These are phyloP conservation scores for Aspergillus mulundensis DNA, from an alignment of 495 filamentous ascomycete species.

Conservation along the genomic window DNA sequence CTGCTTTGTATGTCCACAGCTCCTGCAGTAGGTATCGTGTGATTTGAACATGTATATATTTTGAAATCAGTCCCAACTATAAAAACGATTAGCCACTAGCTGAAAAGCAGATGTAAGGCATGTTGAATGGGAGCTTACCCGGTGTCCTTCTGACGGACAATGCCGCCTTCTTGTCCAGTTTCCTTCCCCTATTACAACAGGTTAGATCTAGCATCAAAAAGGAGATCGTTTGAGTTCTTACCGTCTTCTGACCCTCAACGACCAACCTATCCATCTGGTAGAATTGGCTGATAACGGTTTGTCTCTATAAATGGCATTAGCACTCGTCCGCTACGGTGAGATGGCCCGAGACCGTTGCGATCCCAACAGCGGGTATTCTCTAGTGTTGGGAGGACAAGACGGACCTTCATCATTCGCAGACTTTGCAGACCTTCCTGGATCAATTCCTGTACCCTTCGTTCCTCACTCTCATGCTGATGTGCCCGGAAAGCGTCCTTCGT, in stretches of 20 bases:
- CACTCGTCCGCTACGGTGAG: neutral
- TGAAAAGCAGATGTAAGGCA: neutral
- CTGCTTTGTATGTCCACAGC: neutral
- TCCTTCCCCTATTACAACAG: slow-evolving; percentile 62
- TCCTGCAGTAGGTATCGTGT: neutral
- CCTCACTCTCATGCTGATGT: slow-evolving; percentile 60
- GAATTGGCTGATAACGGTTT: slow-evolving; percentile 92
- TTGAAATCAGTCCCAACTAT: slow-evolving; percentile 46
- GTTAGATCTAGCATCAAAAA: neutral
- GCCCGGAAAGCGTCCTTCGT: slow-evolving; percentile 87
- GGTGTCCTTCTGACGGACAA: slow-evolving; percentile 76
- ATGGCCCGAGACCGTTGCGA: neutral
- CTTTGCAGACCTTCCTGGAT: slow-evolving; percentile 85
- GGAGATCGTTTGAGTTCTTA: slow-evolving; percentile 19
- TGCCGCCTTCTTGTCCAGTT: slow-evolving; percentile 60
- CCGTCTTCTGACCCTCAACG: slow-evolving; percentile 77
- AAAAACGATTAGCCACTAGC: slow-evolving; percentile 5
- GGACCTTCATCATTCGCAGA: slow-evolving; percentile 87
- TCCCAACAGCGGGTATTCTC: neutral
- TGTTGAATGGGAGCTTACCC: slow-evolving; percentile 52
- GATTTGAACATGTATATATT: slow-evolving; percentile 6
- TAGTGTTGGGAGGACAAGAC: slow-evolving; percentile 23
- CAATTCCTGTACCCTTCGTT: slow-evolving; percentile 78
- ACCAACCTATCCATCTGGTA: slow-evolving; percentile 90
- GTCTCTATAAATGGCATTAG: slow-evolving; percentile 58